phyloP scores from a whole-genome alignment of 768 basidiomycete species.

The Suillus lakei region DNA sequence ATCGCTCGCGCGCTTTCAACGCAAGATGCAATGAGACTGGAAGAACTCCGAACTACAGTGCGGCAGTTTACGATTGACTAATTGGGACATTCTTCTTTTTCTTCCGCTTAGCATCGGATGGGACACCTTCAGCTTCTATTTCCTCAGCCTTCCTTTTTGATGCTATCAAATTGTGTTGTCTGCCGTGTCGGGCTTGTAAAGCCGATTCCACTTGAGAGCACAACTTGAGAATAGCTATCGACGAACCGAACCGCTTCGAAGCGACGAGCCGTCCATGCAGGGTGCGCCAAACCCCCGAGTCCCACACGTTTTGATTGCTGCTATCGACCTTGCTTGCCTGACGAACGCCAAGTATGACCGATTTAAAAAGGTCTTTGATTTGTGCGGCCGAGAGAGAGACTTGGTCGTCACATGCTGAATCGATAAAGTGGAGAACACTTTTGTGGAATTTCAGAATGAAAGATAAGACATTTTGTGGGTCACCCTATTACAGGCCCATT shows the following conservation, averaged over 20 bases:
- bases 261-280: slow-evolving; percentile 51
- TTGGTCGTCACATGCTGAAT: slow-evolving; percentile 52
- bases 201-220: slow-evolving; percentile 62
- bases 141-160: slow-evolving; percentile 48
- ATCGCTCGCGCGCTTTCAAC: slow-evolving; percentile 4
- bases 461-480: slow-evolving; percentile 45
- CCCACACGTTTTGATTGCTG: slow-evolving; percentile 54
- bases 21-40: slow-evolving; percentile 22
- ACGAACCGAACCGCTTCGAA: slow-evolving; percentile 65
- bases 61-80: neutral
- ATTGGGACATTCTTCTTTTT: slow-evolving; percentile 43
- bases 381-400: slow-evolving; percentile 59
- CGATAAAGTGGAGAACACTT: slow-evolving; percentile 52
- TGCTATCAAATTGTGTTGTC: slow-evolving; percentile 34
- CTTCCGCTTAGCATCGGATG: slow-evolving; percentile 49
- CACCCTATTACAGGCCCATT: slow-evolving; percentile 30
- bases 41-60: slow-evolving; percentile 25
- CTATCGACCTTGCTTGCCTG: slow-evolving; percentile 53
- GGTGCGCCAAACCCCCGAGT: slow-evolving; percentile 56
- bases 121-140: slow-evolving; percentile 28
- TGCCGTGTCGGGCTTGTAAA: slow-evolving; percentile 2
- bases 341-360: slow-evolving; percentile 66
- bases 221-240: slow-evolving; percentile 61
- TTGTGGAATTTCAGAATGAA: slow-evolving; percentile 60
- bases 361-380: slow-evolving; percentile 80